A percentile compares a stretch with the other conserved stretches of the same genome.
These are phyloP conservation scores for Microdochium nivale DNA, from an alignment of 2,329 filamentous ascomycete genomes.

Conservation along the genomic window DNA sequence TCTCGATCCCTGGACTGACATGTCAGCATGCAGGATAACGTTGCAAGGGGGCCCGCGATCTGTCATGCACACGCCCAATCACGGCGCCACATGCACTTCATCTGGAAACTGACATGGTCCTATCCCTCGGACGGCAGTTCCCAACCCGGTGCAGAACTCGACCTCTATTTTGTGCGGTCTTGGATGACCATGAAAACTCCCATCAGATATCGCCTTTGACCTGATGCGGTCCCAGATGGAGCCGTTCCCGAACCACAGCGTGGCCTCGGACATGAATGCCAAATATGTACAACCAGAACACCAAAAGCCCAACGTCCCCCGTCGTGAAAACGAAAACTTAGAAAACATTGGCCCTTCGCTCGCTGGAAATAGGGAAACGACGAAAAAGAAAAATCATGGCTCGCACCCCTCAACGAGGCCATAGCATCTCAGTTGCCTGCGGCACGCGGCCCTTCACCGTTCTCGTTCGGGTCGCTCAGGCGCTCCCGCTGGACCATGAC, in stretches of 20 bases:
- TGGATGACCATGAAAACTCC: background rate
- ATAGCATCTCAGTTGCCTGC: background rate
- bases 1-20: background rate
- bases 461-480: slow-evolving; percentile 27
- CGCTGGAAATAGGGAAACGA: too few species aligned
- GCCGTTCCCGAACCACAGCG: too few species aligned
- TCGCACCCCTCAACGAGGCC: background rate
- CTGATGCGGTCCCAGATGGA: too few species aligned
- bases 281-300: background rate
- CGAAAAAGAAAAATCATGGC: background rate
- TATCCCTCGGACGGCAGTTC: too few species aligned
- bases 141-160: too few species aligned
- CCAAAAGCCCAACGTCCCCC: background rate
- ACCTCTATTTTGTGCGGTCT: too few species aligned
- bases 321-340: too few species aligned
- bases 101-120: too few species aligned
- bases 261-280: background rate
- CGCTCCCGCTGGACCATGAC: slow-evolving; percentile 55
- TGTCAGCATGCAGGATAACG: background rate
- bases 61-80: background rate
- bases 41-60: background rate
- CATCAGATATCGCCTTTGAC: too few species aligned
- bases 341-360: too few species aligned
- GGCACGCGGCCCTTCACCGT: background rate
- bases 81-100: background rate